Percentiles rank a stretch among this genome's conserved stretches.
Evolutionary conservation across 371 early-diverging fungal genomes (phyloP).

Genomic region (Ordospora pajunii): DNA sequence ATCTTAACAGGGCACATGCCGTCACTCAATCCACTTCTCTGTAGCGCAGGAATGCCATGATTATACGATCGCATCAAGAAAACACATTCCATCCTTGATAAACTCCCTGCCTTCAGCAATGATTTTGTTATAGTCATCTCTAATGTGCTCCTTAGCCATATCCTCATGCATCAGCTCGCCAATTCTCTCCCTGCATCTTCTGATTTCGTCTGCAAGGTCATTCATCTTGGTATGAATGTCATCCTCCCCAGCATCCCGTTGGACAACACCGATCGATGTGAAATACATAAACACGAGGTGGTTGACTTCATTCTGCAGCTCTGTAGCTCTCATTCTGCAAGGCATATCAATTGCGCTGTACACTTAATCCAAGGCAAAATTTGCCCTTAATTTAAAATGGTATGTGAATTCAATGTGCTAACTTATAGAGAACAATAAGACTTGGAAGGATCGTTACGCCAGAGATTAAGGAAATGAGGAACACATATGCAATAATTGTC

Average conservation of each 20-base stretch:
- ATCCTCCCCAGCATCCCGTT: slow-evolving; percentile 21
- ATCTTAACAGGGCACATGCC: background rate
- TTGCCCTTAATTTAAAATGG: background rate
- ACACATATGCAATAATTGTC: slow-evolving; percentile 31
- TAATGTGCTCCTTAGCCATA: background rate
- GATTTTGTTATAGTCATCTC: background rate
- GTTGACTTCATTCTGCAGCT: slow-evolving; percentile 41
- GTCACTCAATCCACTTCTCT: background rate
- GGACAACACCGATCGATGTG: slow-evolving; percentile 44
- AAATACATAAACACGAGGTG: slow-evolving; percentile 45
- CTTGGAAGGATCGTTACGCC: slow-evolving; percentile 39
- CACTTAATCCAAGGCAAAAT: background rate
- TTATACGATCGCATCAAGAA: background rate
- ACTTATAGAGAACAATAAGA: slow-evolving; percentile 22
- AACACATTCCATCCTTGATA: background rate
- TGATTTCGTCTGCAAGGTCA: slow-evolving; percentile 22
- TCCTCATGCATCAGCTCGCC: slow-evolving; percentile 7
- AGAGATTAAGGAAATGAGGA: slow-evolving; percentile 12
- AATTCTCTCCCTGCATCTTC: slow-evolving; percentile 22
- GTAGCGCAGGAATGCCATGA: background rate
- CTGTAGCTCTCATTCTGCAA: slow-evolving; percentile 4
- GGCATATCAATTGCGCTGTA: background rate
- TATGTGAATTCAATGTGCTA: slow-evolving; percentile 4
- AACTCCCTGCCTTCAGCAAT: background rate
- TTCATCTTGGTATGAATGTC: background rate